Percentiles rank a stretch among this genome's conserved stretches.
Conservation (phyloP, 371 early-diverging fungal species). For the Zopfochytrium polystomum region DNA sequence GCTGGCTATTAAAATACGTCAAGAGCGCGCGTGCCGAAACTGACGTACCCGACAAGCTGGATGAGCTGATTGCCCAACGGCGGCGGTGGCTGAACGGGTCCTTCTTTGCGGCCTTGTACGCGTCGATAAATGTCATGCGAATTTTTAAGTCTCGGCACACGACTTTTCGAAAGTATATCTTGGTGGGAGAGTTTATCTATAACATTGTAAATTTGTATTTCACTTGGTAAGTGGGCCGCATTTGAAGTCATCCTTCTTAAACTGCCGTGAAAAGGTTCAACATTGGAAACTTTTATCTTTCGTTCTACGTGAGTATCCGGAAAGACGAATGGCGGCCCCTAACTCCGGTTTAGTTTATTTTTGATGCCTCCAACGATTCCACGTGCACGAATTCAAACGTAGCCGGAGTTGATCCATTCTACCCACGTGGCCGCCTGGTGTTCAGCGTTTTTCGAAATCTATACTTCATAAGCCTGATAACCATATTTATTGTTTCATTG, state of each 20-base stretch:
- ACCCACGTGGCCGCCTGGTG: constrained; percentile 15
- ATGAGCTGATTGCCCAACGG: constrained; percentile 55
- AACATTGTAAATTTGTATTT: constrained; percentile 42
- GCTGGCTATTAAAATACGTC: constrained; percentile 68
- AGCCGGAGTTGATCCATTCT: constrained; percentile 31
- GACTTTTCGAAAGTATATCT: constrained; percentile 44
- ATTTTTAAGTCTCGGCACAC: constrained; percentile 31
- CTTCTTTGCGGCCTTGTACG: constrained; percentile 45
- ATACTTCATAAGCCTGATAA: constrained; percentile 72
- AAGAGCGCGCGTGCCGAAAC: constrained; percentile 67
- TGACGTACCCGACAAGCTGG: constrained; percentile 74
- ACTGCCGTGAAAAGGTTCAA: too few species aligned
- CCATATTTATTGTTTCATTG: constrained; percentile 79
- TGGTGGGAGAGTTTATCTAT: constrained; percentile 44
- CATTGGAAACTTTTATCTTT: constrained; percentile 48
- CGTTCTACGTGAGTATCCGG: constrained; percentile 39
- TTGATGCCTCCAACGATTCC: constrained; percentile 43
- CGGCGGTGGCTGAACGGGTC: constrained; percentile 60
- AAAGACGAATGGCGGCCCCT: not conserved
- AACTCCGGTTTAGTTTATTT: constrained; percentile 10
- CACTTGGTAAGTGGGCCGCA: constrained; percentile 8
- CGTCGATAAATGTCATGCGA: constrained; percentile 34
- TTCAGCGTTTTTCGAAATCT: constrained; percentile 55
- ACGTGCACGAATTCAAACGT: not conserved
- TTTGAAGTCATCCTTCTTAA: not conserved